Evolutionary conservation across 129 eudicot genomes (phyloP).

Genomic region (Tanacetum coccineum): DNA sequence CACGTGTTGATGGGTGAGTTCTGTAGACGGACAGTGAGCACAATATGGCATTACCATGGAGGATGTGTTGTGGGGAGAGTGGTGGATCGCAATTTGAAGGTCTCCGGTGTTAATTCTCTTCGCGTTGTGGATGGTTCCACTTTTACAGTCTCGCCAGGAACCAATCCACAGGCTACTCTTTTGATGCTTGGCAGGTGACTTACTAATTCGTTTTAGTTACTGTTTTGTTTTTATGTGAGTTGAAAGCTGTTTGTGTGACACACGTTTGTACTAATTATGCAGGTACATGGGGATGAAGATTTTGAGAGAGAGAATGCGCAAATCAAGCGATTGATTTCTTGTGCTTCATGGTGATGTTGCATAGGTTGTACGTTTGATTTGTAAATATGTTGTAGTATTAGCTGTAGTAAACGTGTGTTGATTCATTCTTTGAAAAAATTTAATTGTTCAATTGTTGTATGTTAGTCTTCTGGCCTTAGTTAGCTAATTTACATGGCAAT

Average conservation of each 20-base stretch:
- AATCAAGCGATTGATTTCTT: constrained; percentile 11
- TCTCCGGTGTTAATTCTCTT: constrained; percentile 56
- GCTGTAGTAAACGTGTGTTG: background rate
- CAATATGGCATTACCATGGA: constrained; percentile 98
- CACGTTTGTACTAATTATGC: constrained; percentile 11
- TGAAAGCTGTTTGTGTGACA: background rate
- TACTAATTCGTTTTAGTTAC: background rate
- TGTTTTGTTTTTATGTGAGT: background rate
- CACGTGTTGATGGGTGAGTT: constrained; percentile 50
- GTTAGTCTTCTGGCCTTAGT: background rate
- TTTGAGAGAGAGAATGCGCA: constrained; percentile 39
- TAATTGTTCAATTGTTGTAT: background rate
- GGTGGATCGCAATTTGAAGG: constrained; percentile 61
- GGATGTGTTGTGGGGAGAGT: constrained; percentile 86
- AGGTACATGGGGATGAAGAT: constrained; percentile 58
- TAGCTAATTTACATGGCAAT: background rate
- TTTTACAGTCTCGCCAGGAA: constrained; percentile 76
- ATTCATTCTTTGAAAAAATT: constrained; percentile 2
- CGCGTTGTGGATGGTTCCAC: constrained; percentile 86
- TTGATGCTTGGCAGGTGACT: constrained; percentile 39
- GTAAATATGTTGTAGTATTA: background rate
- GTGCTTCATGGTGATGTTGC: background rate
- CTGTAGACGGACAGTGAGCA: constrained; percentile 77
- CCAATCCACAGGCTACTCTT: constrained; percentile 93
- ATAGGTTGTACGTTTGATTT: background rate